These are phyloP conservation scores for Paracoccidioides lutzii DNA, from an alignment of 2,329 filamentous ascomycete genomes.

Conservation along the genomic window DNA sequence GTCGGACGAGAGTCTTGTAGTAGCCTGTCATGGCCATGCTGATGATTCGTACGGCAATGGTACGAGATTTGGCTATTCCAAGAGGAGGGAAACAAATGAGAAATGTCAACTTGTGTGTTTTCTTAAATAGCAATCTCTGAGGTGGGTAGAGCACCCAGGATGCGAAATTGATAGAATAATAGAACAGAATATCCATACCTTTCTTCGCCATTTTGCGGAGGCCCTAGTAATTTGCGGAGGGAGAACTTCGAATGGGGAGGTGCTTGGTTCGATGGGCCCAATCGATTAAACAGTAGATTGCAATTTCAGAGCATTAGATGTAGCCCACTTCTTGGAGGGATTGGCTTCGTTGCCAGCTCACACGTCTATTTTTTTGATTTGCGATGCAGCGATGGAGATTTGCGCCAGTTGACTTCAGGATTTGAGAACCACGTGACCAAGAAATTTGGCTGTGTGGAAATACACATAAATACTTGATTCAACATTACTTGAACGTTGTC, in stretches of 20 bases:
- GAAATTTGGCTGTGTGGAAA: background rate
- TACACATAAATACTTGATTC: background rate
- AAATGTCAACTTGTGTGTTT: constrained; percentile 2
- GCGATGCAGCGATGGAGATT: background rate
- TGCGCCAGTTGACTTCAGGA: background rate
- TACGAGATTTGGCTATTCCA: constrained; percentile 52
- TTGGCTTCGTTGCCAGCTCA: background rate
- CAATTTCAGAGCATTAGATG: background rate
- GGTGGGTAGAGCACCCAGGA: background rate
- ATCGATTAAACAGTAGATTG: background rate
- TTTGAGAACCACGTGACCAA: background rate
- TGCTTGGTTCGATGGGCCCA: background rate
- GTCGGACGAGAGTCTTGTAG: constrained; percentile 82
- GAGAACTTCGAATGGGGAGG: background rate
- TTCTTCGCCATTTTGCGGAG: constrained; percentile 31
- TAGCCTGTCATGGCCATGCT: constrained; percentile 99
- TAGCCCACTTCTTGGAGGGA: background rate
- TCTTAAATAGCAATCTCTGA: constrained; percentile 2
- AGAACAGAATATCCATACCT: constrained; percentile 19
- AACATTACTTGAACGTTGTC: background rate
- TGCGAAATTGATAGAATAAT: background rate
- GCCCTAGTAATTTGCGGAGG: background rate
- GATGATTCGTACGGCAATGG: constrained; percentile 83
- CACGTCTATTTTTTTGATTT: too few species aligned
- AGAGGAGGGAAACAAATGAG: background rate